Evolutionary conservation across 75 land plant genomes (phyloP), one percentile per base, ranked within the genome.

Genomic region (Picea glauca): DNA sequence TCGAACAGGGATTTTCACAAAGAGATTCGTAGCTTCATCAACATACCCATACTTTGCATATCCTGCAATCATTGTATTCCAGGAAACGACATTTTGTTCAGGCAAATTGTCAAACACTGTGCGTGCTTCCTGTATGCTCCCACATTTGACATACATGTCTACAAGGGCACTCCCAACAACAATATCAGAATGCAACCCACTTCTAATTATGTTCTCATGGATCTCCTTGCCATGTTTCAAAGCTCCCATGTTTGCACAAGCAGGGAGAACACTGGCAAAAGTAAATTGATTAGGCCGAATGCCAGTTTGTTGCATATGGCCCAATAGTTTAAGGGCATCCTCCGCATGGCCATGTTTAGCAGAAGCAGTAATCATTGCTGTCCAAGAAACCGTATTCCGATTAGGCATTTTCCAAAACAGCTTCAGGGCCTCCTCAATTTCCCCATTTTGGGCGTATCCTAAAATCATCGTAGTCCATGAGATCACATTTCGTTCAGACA

Each of bases 11-110:
- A 83, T 79, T 57, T 74, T 33, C n/a, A 5, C 8, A 23, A 83
- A 83, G 33, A 83, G 58, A 38, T 26, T 13, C 57, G 43, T 54
- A 62, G 76, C 75, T 5, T 60, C 76, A 59, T 32, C 33, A n/a
- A 74, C 26, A 75, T 78, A 73, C 62, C 75, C 75, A 80, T 59
- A 59, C 14, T 76, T 23, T 2, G 88, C 80, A 87, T 83, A 91
- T 54, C 85, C 85, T 78, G 84, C 81, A 60, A 90, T 92, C 80
- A 90, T 26, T 3, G 67, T 63, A 78, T 84, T 90, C 86, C 89
- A 92, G 14, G 88, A 83, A 23, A 90, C 87, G 76, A 76, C 65
- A 46, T 90, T 88, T 64, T 60, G 76, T 1, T 15, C 14, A 80
- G 77, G 74, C 86, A 87, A 82, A 40, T 62, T 61, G 65, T 84